Percentiles rank a stretch among this genome's conserved stretches.
Evolutionary conservation across 2,329 filamentous ascomycete species (phyloP).

Genomic region (Nemania bipapillata): DNA sequence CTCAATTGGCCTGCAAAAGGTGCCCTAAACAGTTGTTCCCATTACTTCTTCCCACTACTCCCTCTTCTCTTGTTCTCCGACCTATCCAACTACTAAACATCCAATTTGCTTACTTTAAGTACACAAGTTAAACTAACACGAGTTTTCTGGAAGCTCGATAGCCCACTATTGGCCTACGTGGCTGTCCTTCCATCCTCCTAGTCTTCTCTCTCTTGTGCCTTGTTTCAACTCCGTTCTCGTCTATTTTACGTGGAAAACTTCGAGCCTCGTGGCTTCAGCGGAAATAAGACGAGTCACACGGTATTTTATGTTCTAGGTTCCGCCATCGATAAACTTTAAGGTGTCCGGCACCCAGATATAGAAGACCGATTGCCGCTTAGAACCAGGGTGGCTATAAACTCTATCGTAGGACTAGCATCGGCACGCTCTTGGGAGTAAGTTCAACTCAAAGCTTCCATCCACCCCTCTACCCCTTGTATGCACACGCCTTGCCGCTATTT

Average conservation of each 20-base stretch:
- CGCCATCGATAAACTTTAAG: slow-evolving; percentile 30
- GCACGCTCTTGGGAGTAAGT: too few relatives aligned
- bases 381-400: slow-evolving; percentile 26
- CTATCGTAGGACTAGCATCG: slow-evolving; percentile 30
- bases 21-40: too few relatives aligned
- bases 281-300: slow-evolving; percentile 8
- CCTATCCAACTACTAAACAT: neutral
- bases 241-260: too few relatives aligned
- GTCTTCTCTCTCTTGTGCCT: neutral
- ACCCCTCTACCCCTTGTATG: too few relatives aligned
- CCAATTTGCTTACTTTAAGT: neutral
- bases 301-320: slow-evolving; percentile 21
- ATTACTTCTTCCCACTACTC: too few relatives aligned
- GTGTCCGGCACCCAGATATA: slow-evolving; percentile 10
- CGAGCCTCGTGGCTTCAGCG: too few relatives aligned
- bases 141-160: neutral
- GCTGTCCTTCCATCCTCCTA: neutral
- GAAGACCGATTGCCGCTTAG: slow-evolving; percentile 11
- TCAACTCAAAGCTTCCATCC: too few relatives aligned
- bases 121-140: neutral
- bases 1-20: too few relatives aligned
- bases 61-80: neutral
- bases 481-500: neutral
- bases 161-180: neutral
- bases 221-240: neutral